phyloP scores from a whole-genome alignment of 1,284 basidiomycete genomes.

The Flammula alnicola region DNA sequence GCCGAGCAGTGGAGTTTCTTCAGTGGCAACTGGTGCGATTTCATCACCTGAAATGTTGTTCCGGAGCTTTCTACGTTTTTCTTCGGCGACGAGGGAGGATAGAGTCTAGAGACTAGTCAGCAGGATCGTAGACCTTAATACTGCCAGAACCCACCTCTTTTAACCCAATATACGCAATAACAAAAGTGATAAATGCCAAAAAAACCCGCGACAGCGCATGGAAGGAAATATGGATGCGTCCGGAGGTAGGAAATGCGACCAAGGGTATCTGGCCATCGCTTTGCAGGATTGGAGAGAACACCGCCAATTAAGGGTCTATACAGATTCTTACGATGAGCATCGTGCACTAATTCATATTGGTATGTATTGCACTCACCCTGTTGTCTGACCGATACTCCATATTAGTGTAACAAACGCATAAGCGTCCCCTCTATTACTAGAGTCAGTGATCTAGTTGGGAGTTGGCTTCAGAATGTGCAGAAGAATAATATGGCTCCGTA shows the following conservation, averaged over 20 bases:
- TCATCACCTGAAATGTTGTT: constrained; percentile 2
- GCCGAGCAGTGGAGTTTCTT: constrained; percentile 8
- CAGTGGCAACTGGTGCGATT: neutral
- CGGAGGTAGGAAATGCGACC: constrained; percentile 28
- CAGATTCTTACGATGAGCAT: neutral
- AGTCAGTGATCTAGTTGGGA: constrained; percentile 40
- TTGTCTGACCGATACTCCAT: constrained; percentile 45
- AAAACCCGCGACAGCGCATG: constrained; percentile 33
- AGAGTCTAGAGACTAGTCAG: constrained; percentile 19
- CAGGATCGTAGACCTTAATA: neutral
- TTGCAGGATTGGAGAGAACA: constrained; percentile 43
- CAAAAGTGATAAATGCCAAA: constrained; percentile 35
- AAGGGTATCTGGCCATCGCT: constrained; percentile 43
- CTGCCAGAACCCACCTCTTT: constrained; percentile 35
- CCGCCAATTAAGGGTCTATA: constrained; percentile 48
- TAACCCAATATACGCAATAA: constrained; percentile 32
- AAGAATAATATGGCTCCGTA: neutral
- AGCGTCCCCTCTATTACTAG: constrained; percentile 49
- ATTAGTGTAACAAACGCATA: constrained; percentile 45
- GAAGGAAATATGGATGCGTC: constrained; percentile 41
- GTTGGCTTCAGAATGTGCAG: neutral
- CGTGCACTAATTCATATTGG: neutral
- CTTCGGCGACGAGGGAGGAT: constrained; percentile 20
- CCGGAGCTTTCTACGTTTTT: constrained; percentile 8
- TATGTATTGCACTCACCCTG: constrained; percentile 35